phyloP scores from a whole-genome alignment of 2,329 filamentous ascomycete genomes.

The Berkeleyomyces basicola region DNA sequence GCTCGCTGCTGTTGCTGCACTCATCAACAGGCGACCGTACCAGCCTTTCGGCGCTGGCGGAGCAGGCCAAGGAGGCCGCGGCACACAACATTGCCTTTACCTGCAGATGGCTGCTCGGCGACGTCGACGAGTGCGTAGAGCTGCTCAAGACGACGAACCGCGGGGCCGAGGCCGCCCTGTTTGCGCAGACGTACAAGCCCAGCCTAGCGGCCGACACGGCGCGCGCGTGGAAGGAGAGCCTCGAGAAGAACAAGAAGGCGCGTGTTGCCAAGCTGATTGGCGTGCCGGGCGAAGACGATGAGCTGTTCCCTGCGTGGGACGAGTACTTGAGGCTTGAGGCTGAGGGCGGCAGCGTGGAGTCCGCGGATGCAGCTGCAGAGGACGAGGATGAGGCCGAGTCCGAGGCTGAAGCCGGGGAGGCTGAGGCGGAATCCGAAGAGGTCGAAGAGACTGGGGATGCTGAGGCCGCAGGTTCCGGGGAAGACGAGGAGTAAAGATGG shows the following conservation, averaged over 20 bases:
- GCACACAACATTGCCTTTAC: constrained; percentile 90
- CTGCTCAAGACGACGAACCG: constrained; percentile 65
- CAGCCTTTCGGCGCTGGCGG: constrained; percentile 55
- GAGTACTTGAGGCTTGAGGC: constrained; percentile 71
- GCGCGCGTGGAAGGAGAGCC: constrained; percentile 59
- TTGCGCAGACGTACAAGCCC: constrained; percentile 91
- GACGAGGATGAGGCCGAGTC: constrained; percentile 18
- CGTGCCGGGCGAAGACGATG: constrained; percentile 64
- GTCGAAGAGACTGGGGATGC: background rate
- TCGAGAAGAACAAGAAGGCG: constrained; percentile 73
- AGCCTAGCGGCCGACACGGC: constrained; percentile 53
- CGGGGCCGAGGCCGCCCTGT: constrained; percentile 71
- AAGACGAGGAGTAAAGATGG: background rate
- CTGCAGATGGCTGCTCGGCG: constrained; percentile 71
- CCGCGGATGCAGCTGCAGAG: constrained; percentile 17
- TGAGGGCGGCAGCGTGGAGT: constrained; percentile 34
- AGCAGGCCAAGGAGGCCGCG: constrained; percentile 57
- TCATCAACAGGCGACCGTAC: constrained; percentile 66
- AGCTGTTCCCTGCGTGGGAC: constrained; percentile 93
- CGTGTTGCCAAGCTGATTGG: constrained; percentile 74
- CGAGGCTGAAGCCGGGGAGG: constrained; percentile 15
- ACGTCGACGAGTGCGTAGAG: constrained; percentile 66
- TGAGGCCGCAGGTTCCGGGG: background rate
- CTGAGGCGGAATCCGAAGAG: constrained; percentile 1
- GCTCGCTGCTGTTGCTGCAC: constrained; percentile 74